Percentiles rank a stretch among this genome's conserved stretches.
Evolutionary conservation across 78 protist species (phyloP).

Genomic region (Dictyostelium discoideum): DNA sequence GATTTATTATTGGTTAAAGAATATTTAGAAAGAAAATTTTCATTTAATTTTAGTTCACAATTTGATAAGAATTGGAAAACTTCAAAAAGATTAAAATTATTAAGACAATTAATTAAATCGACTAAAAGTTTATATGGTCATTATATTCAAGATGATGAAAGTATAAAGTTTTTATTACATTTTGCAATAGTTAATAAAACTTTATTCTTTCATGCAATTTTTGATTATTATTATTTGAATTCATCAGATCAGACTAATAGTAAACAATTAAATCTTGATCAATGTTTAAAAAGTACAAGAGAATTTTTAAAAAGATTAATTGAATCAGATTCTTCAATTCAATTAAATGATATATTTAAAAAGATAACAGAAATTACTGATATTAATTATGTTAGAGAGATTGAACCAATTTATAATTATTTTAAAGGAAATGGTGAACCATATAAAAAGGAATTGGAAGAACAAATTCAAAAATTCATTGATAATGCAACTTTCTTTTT

Average conservation of each 20-base stretch:
- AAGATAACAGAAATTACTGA: background rate
- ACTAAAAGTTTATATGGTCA: background rate
- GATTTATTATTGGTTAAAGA: background rate
- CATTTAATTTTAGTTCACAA: background rate
- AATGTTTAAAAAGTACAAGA: background rate
- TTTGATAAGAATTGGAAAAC: background rate
- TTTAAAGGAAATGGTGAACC: background rate
- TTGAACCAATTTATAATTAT: background rate
- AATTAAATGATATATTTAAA: constrained; percentile 20
- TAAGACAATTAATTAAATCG: background rate
- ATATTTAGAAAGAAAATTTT: background rate
- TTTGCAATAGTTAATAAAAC: background rate
- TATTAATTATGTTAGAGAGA: background rate
- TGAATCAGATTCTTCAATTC: constrained; percentile 16
- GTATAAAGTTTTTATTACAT: background rate
- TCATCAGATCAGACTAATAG: background rate
- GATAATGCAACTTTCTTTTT: constrained; percentile 9
- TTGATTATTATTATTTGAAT: background rate
- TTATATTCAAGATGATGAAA: background rate
- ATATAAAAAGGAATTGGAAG: background rate
- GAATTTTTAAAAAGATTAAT: background rate
- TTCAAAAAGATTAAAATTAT: background rate
- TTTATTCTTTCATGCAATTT: background rate
- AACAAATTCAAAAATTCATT: background rate
- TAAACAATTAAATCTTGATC: background rate